Evolutionary conservation across 2,329 filamentous ascomycete genomes (phyloP).

Genomic region (Coleophoma crateriformis): DNA sequence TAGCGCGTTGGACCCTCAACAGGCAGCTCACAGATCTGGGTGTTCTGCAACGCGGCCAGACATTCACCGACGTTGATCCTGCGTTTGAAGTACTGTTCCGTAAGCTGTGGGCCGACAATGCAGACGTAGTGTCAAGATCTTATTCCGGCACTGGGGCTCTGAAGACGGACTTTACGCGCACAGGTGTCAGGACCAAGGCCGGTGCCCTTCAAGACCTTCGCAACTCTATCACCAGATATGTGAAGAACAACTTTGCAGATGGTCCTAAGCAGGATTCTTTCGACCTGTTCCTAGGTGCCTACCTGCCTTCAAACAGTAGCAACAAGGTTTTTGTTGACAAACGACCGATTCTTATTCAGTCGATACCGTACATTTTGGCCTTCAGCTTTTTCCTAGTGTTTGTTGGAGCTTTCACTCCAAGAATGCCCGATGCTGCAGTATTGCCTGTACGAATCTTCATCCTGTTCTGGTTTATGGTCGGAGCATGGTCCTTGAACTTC

Average conservation of each 20-base stretch:
- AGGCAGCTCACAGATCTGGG: constrained; percentile 84
- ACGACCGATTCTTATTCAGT: constrained; percentile 81
- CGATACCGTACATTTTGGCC: constrained; percentile 79
- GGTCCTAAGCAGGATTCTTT: constrained; percentile 93
- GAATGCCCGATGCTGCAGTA: constrained; percentile 66
- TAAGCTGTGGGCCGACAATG: constrained; percentile 98
- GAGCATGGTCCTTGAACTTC: constrained; percentile 69
- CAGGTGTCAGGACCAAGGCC: constrained; percentile 78
- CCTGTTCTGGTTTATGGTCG: constrained; percentile 68
- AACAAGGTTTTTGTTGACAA: constrained; percentile 77
- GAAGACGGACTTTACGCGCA: constrained; percentile 97
- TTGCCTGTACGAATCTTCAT: constrained; percentile 80
- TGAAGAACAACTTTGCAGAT: constrained; percentile 90
- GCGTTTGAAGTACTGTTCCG: constrained; percentile 89
- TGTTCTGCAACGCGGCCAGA: constrained; percentile 69
- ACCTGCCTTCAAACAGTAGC: constrained; percentile 67
- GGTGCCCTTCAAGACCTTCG: constrained; percentile 82
- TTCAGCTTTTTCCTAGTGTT: constrained; percentile 78
- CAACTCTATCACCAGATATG: constrained; percentile 84
- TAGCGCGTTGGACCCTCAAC: constrained; percentile 83
- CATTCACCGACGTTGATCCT: constrained; percentile 69
- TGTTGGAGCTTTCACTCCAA: constrained; percentile 67
- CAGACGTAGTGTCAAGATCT: constrained; percentile 85
- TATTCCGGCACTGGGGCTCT: constrained; percentile 96
- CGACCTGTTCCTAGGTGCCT: constrained; percentile 86